Base-by-base conservation (phyloP, 306 rosid genomes). In the Casuarina equisetifolia region DNA sequence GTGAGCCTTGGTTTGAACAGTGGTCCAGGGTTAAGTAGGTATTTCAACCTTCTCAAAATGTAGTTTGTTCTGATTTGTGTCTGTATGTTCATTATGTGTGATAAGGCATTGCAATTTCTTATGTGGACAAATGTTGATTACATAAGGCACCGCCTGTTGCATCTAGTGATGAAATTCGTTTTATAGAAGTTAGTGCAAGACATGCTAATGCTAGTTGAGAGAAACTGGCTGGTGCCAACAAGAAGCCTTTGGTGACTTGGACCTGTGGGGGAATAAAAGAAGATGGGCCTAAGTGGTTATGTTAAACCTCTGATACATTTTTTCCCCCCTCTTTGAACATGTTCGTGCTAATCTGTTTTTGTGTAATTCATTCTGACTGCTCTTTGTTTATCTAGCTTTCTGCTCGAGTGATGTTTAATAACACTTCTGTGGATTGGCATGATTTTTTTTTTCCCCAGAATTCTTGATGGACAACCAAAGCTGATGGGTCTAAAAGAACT, bases 401-500 rank as follows among this genome's bases (percentile, higher is more conserved):
- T 59, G 42, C n/a, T 13, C 64, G 45, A 57, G 11, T 58, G 58
- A 53, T 73, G n/a, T 64, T 61, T 59, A 63, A 52, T 55, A 32
- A 44, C 39, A 69, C 53, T 43, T 74, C 51, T 59, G 69, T 73
- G 57, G 71, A 19, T 72, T 55, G 59, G 6, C 58, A 74, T 84
- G 39, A 63, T 63, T 54, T 13, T 55, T 82, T 69, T 69, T 74
- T 44, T 71, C 49, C 75, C 77, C 86, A 95, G 99, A 59, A 92
- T 95, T 75, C 91, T 89, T 71, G 84, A 91, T 46, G 94, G 97
- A 73, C 91, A 88, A 78, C 99, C 99, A 63, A 92, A 87, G 79
- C 91, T 64, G 73, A 91, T 92, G 97, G 97, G 99, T 76, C 80
- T 95, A 85, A 92, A 91, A 93, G 96, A 92, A 78, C 74, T 92